Percentiles rank a stretch among this genome's conserved stretches.
These are phyloP conservation scores for Neonectria hederae DNA, from an alignment of 2,329 filamentous ascomycete species.

Conservation along the genomic window DNA sequence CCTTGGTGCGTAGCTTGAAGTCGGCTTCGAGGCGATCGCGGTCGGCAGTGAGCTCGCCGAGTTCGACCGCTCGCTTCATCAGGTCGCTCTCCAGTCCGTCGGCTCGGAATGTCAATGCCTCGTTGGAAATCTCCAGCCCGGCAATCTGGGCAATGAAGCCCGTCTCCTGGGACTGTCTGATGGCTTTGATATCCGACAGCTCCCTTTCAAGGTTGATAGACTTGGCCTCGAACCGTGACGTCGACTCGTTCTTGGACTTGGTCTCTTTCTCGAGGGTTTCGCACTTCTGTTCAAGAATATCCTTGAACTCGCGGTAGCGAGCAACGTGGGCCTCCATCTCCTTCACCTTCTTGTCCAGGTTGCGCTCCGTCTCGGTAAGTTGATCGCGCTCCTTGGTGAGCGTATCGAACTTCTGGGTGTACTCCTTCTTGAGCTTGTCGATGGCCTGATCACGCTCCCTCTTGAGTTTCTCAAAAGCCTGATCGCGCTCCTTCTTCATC, in stretches of 20 bases:
- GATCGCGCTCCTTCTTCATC: conserved; percentile 20
- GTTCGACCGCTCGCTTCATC: conserved; percentile 35
- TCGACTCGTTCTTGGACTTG: conserved; percentile 20
- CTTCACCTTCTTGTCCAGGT: conserved; percentile 38
- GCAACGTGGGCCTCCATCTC: conserved; percentile 40
- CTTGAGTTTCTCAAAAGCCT: conserved; percentile 29
- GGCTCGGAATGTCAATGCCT: conserved; percentile 39
- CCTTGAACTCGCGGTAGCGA: conserved; percentile 40
- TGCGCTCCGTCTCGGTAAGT: conserved; percentile 33
- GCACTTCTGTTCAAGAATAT: conserved; percentile 40
- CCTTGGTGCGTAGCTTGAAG: conserved; percentile 29
- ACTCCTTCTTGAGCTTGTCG: conserved; percentile 34
- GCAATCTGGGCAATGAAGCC: conserved; percentile 40
- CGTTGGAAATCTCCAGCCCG: conserved; percentile 41
- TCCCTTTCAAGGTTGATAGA: conserved; percentile 41
- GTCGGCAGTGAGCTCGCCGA: conserved; percentile 38
- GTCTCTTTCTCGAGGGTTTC: conserved; percentile 40
- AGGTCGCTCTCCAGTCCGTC: conserved; percentile 38
- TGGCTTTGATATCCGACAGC: conserved; percentile 37
- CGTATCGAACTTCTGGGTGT: conserved; percentile 28
- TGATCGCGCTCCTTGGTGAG: conserved; percentile 40
- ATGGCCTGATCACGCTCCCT: conserved; percentile 36
- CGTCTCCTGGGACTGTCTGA: conserved; percentile 39
- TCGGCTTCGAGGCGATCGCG: conserved; percentile 37
- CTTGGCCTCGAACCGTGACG: conserved; percentile 37